Percentiles rank a stretch among this genome's conserved stretches.
Evolutionary conservation across 2,329 filamentous ascomycete genomes (phyloP).

Genomic region (Penicillium olsonii): DNA sequence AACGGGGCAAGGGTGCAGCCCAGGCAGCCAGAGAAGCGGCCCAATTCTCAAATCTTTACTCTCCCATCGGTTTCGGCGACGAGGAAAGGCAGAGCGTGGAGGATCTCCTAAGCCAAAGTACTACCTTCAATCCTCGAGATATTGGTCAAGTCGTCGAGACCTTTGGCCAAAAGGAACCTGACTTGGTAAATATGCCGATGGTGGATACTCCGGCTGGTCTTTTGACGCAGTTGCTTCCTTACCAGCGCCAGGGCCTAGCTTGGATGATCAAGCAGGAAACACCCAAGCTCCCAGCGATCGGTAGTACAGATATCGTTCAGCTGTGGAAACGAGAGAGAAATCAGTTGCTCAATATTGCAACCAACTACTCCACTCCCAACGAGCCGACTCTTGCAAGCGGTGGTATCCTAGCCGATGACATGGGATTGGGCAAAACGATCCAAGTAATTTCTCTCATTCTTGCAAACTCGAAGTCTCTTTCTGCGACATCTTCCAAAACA

Average conservation of each 20-base stretch:
- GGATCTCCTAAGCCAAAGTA: conserved; percentile 65
- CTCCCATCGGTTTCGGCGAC: conserved; percentile 27
- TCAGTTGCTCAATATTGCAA: conserved; percentile 68
- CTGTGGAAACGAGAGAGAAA: conserved; percentile 67
- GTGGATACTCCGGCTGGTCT: conserved; percentile 68
- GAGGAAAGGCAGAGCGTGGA: conserved; percentile 53
- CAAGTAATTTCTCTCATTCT: conserved; percentile 81
- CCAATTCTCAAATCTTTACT: conserved; percentile 40
- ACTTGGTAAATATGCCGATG: conserved; percentile 70
- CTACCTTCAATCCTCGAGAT: conserved; percentile 67
- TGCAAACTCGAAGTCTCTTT: conserved; percentile 49
- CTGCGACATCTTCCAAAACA: conserved; percentile 53
- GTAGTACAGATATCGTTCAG: conserved; percentile 67
- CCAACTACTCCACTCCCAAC: conserved; percentile 62
- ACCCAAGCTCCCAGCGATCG: conserved; percentile 62
- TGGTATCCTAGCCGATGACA: conserved; percentile 86
- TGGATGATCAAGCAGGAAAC: conserved; percentile 80
- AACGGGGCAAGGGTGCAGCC: conserved; percentile 26
- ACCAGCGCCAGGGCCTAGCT: conserved; percentile 75
- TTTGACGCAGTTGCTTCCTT: conserved; percentile 70
- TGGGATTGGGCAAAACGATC: conserved; percentile 88
- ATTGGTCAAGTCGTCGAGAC: conserved; percentile 67
- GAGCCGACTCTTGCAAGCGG: conserved; percentile 70
- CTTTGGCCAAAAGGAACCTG: conserved; percentile 70
- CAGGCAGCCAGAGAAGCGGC: conserved; percentile 28